Conservation (phyloP, 176 grass and related monocot genomes). For the Pontederia crassipes region DNA sequence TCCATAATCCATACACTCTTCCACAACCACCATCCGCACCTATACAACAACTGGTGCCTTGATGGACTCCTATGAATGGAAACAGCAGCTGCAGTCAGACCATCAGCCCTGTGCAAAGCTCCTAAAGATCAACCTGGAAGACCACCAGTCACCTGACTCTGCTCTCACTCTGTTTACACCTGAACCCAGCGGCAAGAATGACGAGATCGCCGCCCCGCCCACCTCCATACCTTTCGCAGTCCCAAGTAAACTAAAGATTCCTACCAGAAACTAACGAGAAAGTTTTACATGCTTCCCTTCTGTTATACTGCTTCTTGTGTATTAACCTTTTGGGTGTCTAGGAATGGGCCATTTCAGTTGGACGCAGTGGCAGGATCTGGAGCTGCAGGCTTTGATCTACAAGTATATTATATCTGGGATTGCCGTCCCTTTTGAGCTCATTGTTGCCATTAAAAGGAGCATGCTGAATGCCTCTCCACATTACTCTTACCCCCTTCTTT, state of each 20-base stretch:
- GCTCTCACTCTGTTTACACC: not conserved
- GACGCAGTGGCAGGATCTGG: slow-evolving; percentile 18
- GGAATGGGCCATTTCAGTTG: slow-evolving; percentile 7
- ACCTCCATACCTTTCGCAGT: not conserved
- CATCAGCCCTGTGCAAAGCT: not conserved
- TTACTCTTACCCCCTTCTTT: slow-evolving; percentile 1
- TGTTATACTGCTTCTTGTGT: not conserved
- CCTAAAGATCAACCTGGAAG: not conserved
- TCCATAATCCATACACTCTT: not conserved
- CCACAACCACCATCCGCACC: no score
- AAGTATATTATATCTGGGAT: slow-evolving; percentile 19
- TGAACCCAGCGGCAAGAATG: not conserved
- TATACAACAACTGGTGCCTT: not conserved
- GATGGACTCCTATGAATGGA: slow-evolving; percentile 14
- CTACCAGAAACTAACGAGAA: no score
- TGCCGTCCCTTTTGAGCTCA: slow-evolving; percentile 15
- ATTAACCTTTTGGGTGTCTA: not conserved
- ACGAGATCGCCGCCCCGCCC: not conserved
- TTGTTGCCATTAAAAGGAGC: slow-evolving; percentile 18
- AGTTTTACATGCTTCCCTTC: no score
- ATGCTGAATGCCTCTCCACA: slow-evolving; percentile 4
- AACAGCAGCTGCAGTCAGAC: not conserved
- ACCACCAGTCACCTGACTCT: slow-evolving; percentile 4
- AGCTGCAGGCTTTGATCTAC: slow-evolving; percentile 23
- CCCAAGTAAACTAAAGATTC: not conserved